phyloP scores from a whole-genome alignment of 306 rosid species.

The Fragaria iinumae region DNA sequence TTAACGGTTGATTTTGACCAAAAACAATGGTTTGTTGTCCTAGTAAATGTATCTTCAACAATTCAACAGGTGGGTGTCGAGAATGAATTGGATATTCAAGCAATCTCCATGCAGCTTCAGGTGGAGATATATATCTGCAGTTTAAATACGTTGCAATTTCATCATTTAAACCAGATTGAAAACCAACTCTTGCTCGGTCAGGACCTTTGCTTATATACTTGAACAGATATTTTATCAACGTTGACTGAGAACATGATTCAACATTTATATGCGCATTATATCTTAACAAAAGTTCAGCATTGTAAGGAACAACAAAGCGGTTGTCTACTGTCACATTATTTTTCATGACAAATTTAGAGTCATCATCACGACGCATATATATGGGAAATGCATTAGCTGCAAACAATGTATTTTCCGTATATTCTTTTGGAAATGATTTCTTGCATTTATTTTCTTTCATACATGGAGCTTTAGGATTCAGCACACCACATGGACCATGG shows the following conservation, averaged over 20 bases:
- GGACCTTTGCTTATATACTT: not conserved
- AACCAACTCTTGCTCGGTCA: not conserved
- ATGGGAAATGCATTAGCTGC: not conserved
- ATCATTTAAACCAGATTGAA: not conserved
- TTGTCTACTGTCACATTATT: not conserved
- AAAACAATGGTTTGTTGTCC: not conserved
- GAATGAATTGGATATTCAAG: not conserved
- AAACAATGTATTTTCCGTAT: not conserved
- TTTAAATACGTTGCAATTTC: not conserved
- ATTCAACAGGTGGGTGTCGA: not conserved
- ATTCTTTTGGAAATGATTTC: too few relatives aligned
- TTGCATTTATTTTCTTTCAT: too few relatives aligned
- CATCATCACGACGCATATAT: not conserved
- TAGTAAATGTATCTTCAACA: not conserved
- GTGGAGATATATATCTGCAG: not conserved
- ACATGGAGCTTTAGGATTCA: too few relatives aligned
- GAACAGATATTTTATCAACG: not conserved
- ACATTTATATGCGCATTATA: not conserved
- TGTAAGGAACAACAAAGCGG: not conserved
- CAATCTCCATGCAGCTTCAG: not conserved
- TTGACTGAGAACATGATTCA: not conserved
- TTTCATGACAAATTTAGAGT: not conserved
- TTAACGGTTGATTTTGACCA: too few relatives aligned
- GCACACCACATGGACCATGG: too few relatives aligned
- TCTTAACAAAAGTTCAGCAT: not conserved